Conservation (phyloP, 2,329 filamentous ascomycete genomes). For the Fonsecaea erecta region DNA sequence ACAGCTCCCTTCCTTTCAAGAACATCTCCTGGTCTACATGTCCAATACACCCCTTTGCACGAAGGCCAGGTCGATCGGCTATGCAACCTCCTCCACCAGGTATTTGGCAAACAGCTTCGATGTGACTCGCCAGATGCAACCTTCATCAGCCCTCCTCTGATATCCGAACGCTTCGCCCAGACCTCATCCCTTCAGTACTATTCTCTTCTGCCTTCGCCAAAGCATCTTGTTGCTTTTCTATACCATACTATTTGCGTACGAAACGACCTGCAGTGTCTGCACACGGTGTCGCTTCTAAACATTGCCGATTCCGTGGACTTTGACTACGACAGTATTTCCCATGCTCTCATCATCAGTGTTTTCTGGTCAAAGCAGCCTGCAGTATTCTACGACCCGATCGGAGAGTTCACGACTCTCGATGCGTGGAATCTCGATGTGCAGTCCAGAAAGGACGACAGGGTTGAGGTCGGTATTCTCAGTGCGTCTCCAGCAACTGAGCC, state of each 20-base stretch:
- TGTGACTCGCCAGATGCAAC: constrained; percentile 61
- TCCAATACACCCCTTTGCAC: constrained; percentile 69
- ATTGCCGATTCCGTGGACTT: constrained; percentile 71
- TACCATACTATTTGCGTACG: constrained; percentile 58
- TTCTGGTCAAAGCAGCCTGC: constrained; percentile 58
- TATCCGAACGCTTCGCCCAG: constrained; percentile 65
- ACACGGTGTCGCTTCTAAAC: constrained; percentile 53
- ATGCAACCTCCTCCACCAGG: constrained; percentile 62
- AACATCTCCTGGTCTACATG: constrained; percentile 78
- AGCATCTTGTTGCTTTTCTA: constrained; percentile 60
- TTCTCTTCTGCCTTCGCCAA: constrained; percentile 63
- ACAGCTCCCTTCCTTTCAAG: constrained; percentile 75
- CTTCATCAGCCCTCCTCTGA: constrained; percentile 64
- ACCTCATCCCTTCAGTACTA: constrained; percentile 73
- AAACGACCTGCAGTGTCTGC: constrained; percentile 56
- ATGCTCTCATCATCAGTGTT: constrained; percentile 67
- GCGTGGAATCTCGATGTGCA: constrained; percentile 53
- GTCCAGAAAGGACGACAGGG: constrained; percentile 27
- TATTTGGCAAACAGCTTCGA: constrained; percentile 61
- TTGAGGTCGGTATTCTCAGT: constrained; percentile 81
- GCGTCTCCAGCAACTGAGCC: constrained; percentile 63
- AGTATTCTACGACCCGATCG: constrained; percentile 31
- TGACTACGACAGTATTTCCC: constrained; percentile 72
- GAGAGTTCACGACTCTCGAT: constrained; percentile 35
- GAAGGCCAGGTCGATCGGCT: constrained; percentile 47